Percentiles rank a stretch among this genome's conserved stretches.
Evolutionary conservation across 306 rosid genomes (phyloP).

Genomic region (Herpetospermum pedunculosum): DNA sequence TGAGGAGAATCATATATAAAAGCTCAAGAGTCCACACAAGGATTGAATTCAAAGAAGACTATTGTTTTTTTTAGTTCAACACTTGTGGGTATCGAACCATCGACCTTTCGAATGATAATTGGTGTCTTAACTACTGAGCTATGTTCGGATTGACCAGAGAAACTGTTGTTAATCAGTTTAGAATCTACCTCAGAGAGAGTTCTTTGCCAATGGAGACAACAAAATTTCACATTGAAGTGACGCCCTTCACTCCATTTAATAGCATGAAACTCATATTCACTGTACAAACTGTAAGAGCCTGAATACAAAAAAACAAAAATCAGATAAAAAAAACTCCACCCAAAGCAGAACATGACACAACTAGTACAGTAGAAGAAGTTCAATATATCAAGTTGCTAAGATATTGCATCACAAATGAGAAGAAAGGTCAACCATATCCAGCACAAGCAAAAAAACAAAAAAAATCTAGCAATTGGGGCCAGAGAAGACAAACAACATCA

Average conservation of each 20-base stretch:
- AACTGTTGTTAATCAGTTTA: no score
- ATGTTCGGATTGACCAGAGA: no score
- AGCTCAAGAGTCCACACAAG: not conserved
- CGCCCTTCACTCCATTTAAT: not conserved
- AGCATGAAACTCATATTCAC: not conserved
- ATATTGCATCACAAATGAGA: not conserved
- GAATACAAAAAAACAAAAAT: not conserved
- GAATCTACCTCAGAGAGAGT: not conserved
- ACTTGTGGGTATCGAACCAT: no score
- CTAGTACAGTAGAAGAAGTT: not conserved
- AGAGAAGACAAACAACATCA: not conserved
- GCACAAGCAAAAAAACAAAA: not conserved
- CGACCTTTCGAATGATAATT: no score
- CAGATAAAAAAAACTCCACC: not conserved
- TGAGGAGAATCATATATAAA: not conserved
- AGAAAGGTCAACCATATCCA: slow-evolving; percentile 3
- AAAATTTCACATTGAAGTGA: not conserved
- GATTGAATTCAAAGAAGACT: not conserved
- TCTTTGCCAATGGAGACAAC: not conserved
- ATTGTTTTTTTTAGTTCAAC: no score
- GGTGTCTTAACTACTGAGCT: no score
- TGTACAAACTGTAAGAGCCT: not conserved
- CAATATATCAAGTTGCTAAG: not conserved
- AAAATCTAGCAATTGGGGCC: not conserved
- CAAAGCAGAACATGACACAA: not conserved